Percentiles rank a stretch among this genome's conserved stretches.
phyloP scores from a whole-genome alignment of 306 rosid genomes.

The Inga oerstediana region DNA sequence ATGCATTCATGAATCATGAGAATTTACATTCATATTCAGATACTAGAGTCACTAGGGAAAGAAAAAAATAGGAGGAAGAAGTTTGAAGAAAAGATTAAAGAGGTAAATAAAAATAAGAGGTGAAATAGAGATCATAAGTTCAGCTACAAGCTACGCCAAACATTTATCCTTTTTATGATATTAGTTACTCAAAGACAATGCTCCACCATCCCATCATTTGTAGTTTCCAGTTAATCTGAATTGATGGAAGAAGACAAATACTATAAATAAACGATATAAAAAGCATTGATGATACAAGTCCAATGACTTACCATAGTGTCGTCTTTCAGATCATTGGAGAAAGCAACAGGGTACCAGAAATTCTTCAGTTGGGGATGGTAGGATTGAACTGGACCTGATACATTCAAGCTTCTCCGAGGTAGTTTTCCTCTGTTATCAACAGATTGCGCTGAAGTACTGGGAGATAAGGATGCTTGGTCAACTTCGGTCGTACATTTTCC shows the following conservation, averaged over 20 bases:
- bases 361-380: conserved; percentile 91
- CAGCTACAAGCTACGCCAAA: neutral
- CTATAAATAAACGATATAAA: neutral
- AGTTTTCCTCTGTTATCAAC: conserved; percentile 40
- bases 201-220: neutral
- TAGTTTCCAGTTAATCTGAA: neutral
- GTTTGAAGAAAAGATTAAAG: neutral
- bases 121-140: conserved; percentile 6
- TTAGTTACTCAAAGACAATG: conserved; percentile 12
- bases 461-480: conserved; percentile 55
- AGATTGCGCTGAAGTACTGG: conserved; percentile 59
- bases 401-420: conserved; percentile 64
- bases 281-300: neutral
- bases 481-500: conserved; percentile 52
- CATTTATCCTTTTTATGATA: conserved; percentile 6
- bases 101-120: neutral
- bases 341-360: conserved; percentile 98
- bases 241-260: neutral
- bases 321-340: conserved; percentile 71
- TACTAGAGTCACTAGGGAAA: neutral
- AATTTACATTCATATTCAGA: conserved; percentile 20
- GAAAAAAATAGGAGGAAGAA: neutral
- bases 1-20: conserved; percentile 31
- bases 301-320: conserved; percentile 82
- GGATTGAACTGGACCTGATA: conserved; percentile 89